Base-by-base conservation (phyloP, 2,329 filamentous ascomycete genomes). In the Sordariomycetes sp. region DNA sequence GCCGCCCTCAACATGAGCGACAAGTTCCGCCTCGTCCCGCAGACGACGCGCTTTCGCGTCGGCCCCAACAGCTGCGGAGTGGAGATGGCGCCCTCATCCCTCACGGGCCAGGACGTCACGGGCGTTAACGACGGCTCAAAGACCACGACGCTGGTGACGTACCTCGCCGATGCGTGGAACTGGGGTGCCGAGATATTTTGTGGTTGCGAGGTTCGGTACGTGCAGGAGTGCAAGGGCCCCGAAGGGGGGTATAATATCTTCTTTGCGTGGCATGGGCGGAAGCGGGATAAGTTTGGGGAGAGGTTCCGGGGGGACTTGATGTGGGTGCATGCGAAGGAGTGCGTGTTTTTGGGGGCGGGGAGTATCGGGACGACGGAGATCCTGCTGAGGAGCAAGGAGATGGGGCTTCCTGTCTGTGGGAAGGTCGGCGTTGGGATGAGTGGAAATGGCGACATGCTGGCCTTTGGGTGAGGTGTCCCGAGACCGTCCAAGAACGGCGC, bases 111-210 rank as follows among this genome's bases (percentile, higher is more conserved):
- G 66, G 84, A 87, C 61, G 69, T 67, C 45, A 86, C 82, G 0
- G 84, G 84, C 1, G 62, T 85, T 59, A 87, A 87, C 62, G 84
- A 87, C 65, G 82, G 82, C 1, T 85, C 81, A 34, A 87, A 86
- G 67, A 85, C 77, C 20, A 84, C 79, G 12, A 85, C 80, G 0
- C 71, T 83, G 1, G 81, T 85, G 42, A 87, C 84, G 0, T 87
- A 87, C 62, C 70, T 87, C 8, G 76, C 80, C 8, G 84, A 87
- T 65, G 83, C 85, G 1, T 87, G 83, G 84, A 85, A 86, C 63
- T 85, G 82, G 81, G 85, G 84, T 10, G 81, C 84, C 13, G 83
- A 87, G 63, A 80, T 87, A 67, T 87, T 87, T 61, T 87, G 84
- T 66, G 77, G 83, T 62, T 83, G 82, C 60, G 82, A 87, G 65